Evolutionary conservation across 148 eudicot species (phyloP), one percentile per base, ranked within the genome.

Genomic region (Amaranthus cruentus): DNA sequence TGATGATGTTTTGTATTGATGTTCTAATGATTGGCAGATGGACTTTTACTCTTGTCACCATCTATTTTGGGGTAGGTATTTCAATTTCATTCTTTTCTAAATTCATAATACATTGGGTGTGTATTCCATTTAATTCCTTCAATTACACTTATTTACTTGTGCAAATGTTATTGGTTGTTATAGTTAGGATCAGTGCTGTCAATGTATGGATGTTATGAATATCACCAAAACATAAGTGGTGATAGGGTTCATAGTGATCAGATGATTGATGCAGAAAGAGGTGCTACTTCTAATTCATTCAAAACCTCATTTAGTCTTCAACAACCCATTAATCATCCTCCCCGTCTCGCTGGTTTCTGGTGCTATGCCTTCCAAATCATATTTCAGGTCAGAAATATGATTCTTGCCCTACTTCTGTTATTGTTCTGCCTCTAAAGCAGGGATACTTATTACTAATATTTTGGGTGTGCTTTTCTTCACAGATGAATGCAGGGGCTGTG

Each of bases 401-500:
- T 28, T 28, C 38, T 28, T 28, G 38, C 38, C 38, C 38, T 28
- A 28, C 38, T 28, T 28, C 38, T 28, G 38, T 28, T 28, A 28
- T 28, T 28, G 38, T 2, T 28, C 38, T 28, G 38, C 38, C 38
- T 28, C 38, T 28, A 28, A 28, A 28, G 1, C 38, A 77, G 71
- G 66, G 75, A 38, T 18, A 55, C 8, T 6, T 62, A 28, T 49
- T 5, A 64, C 38, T 4, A 18, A 7, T 18, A 8, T 58, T 14
- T 55, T 4, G 10, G 10, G 10, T n/a, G 0, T 50, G 21, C 2
- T 28, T 48, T 50, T 28, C 6, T 50, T 3, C 53, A 55, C 79
- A 90, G 98, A 90, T 90, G 90, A 88, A 88, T 85, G 98, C 98
- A 79, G 98, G 98, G 55, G 98, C 98, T 4, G 98, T 92, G 79